These are phyloP conservation scores for Verticillium longisporum DNA, from an alignment of 2,329 filamentous ascomycete species.

Conservation along the genomic window DNA sequence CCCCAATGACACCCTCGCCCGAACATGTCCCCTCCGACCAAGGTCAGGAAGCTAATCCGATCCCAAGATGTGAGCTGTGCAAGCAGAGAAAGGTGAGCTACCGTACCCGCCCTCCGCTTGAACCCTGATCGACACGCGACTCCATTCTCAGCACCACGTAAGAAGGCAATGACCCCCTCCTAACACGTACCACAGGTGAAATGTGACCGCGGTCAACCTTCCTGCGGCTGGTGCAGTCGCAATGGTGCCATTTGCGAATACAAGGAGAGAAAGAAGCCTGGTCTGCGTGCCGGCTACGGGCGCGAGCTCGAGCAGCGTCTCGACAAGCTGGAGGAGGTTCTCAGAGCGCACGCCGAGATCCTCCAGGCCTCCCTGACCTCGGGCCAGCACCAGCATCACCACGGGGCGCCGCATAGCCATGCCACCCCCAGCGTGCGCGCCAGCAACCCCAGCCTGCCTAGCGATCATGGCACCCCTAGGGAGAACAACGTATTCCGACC, in stretches of 20 bases:
- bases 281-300: conserved; percentile 61
- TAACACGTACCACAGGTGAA: conserved; percentile 44
- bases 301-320: conserved; percentile 67
- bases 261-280: conserved; percentile 62
- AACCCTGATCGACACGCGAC: neutral
- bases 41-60: conserved; percentile 26
- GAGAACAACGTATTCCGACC: conserved; percentile 42
- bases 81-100: conserved; percentile 69
- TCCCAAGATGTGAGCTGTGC: conserved; percentile 64
- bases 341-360: conserved; percentile 60
- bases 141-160: neutral
- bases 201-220: conserved; percentile 70
- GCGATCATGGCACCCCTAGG: conserved; percentile 50
- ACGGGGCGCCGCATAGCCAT: conserved; percentile 17
- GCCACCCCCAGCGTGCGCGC: conserved; percentile 36
- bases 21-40: conserved; percentile 10
- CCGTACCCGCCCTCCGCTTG: neutral
- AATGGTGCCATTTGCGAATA: conserved; percentile 60
- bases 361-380: conserved; percentile 48
- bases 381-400: conserved; percentile 23
- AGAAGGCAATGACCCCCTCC: conserved; percentile 6
- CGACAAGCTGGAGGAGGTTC: conserved; percentile 60
- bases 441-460: conserved; percentile 43
- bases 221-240: conserved; percentile 61
- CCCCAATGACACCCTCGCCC: conserved; percentile 11